Evolutionary conservation across 805 yeast species (phyloP), one percentile per base, ranked within the genome.

Genomic region (Nakazawaea sp.): DNA sequence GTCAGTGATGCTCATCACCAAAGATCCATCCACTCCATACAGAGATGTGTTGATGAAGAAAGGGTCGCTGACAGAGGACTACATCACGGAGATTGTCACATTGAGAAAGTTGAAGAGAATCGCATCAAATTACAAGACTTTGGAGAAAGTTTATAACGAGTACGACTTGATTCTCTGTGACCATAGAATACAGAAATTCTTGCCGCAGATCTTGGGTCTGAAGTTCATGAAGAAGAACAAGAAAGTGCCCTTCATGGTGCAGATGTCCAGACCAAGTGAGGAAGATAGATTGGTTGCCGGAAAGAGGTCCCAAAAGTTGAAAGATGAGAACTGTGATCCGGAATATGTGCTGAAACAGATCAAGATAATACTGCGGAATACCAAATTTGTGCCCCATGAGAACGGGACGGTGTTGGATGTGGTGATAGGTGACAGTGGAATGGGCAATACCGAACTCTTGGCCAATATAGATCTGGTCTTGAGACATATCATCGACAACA

Each of bases 121-220:
- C 16, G 55, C 68, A 8, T 51, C 53, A 13, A 70, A 66, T 43
- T 61, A 67, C 3, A 68, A 66, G 34, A 61, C 69, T 18, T 51
- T 74, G 24, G 66, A 63, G 33, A 71, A 68, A 33, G 46, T 78
- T 1, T 75, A 61, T 47, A 68, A 72, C 40, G 84, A 80, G 27
- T 77, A 69, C 51, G 95, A 85, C 49, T 48, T 80, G 19, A 65
- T 86, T 2, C 61, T 85, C 8, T 78, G 81, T 4, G 95, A 86
- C 55, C 72, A 78, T 36, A 62, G 92, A 43, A 68, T 84, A 2
- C 78, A 76, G 48, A 74, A 72, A 43, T 57, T 77, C 17, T 55
- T 84, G 20, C 83, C 84, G 0, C 59, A 60, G 2, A 55, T 81
- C 0, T 56, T 85, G 25, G 83, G 84, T 1, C 64, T 68, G 5